A percentile compares a stretch with the other conserved stretches of the same genome.
These are phyloP conservation scores for Fusarium sambucinum DNA, from an alignment of 2,329 filamentous ascomycete species.

Conservation along the genomic window DNA sequence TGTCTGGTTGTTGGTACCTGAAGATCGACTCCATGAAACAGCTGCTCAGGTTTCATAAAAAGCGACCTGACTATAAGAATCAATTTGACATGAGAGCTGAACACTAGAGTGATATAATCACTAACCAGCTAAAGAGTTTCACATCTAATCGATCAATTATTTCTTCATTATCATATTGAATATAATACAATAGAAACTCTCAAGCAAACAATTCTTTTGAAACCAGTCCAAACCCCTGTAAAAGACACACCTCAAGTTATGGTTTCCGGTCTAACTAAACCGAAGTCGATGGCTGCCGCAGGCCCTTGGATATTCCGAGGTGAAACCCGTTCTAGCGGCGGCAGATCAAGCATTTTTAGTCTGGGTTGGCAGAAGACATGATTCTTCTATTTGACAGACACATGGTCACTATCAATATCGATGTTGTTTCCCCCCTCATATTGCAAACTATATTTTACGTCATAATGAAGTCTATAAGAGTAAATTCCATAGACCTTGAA, in stretches of 20 bases:
- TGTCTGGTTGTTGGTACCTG: conserved; percentile 17
- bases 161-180: not conserved
- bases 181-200: not conserved
- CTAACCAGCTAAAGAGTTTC: not conserved
- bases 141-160: too few relatives aligned
- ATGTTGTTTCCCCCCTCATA: not conserved
- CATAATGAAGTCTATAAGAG: not conserved
- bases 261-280: conserved; percentile 7
- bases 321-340: conserved; percentile 10
- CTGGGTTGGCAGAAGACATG: not conserved
- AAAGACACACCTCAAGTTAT: not conserved
- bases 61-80: not conserved
- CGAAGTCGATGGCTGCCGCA: conserved; percentile 1
- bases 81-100: not conserved
- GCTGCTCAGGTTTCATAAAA: not conserved
- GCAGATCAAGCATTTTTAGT: conserved; percentile 1
- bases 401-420: not conserved
- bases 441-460: not conserved
- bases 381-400: not conserved
- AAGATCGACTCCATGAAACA: conserved; percentile 22
- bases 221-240: not conserved
- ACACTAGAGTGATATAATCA: not conserved
- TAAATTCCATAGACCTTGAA: not conserved
- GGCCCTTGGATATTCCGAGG: not conserved
- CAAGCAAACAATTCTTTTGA: not conserved